A percentile compares a stretch with the other conserved stretches of the same genome.
These are phyloP conservation scores for Colletotrichum sublineola DNA, from an alignment of 2,329 filamentous ascomycete species.

Conservation along the genomic window DNA sequence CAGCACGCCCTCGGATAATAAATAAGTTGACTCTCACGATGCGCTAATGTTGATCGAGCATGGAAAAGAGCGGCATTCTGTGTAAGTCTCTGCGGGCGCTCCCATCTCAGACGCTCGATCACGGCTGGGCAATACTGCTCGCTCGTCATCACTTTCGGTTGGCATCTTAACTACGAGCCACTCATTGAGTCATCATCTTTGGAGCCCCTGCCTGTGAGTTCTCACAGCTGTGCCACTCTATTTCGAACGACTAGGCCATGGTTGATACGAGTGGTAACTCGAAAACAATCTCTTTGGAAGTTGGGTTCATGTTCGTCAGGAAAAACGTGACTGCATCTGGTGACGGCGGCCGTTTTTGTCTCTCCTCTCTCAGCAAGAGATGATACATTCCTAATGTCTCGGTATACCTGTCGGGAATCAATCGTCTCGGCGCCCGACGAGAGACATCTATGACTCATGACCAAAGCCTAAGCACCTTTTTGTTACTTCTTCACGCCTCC, in stretches of 20 bases:
- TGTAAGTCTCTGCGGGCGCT: not conserved
- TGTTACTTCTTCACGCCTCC: not conserved
- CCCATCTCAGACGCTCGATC: not conserved
- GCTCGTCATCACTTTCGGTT: too few relatives aligned
- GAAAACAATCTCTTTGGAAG: not conserved
- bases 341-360: not conserved
- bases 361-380: not conserved
- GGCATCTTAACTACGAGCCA: not conserved
- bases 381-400: not conserved
- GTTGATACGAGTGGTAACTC: not conserved
- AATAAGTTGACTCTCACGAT: not conserved
- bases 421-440: not conserved
- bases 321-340: too few relatives aligned
- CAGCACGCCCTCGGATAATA: not conserved
- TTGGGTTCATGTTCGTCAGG: not conserved
- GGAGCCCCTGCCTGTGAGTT: not conserved
- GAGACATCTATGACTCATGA: not conserved
- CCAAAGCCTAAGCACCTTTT: slow-evolving; percentile 1
- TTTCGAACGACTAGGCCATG: not conserved
- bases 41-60: not conserved
- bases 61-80: slow-evolving; percentile 1
- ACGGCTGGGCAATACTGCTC: too few relatives aligned
- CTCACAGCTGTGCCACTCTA: slow-evolving; percentile 5
- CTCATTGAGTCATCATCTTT: not conserved
- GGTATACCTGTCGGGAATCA: not conserved